Base-by-base conservation (phyloP, 139 green algal species). In the Monoraphidium neglectum region DNA sequence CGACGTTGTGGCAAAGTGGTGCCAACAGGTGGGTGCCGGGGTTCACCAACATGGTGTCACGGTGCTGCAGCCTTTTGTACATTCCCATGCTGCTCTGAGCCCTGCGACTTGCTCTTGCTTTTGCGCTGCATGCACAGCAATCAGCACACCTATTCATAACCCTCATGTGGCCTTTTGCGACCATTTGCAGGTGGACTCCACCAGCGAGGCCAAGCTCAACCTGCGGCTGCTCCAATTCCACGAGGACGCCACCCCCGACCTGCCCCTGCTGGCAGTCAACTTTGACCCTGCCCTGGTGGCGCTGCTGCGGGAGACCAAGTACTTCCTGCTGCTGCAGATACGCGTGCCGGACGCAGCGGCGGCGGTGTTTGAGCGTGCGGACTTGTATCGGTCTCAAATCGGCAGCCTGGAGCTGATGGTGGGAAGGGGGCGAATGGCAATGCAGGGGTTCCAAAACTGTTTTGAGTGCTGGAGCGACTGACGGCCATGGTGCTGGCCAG, bases 281-380 rank as follows among this genome's bases (percentile, higher is more conserved):
- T 98, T 98, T 77, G 93, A 97, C 84, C 89, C 94, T 1, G 86
- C 80, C 30, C 86, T 98, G 26, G 89, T 97, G 30, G 78, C 82
- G 15, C 86, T 97, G 74, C 86, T 97, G 77, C 83, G 90, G 0
- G 94, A 98, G 81, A 93, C 94, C 40, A 94, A 93, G 72, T 96
- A 97, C 83, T 95, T 98, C 78, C 62, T 96, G 72, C 81, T 94
- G n/a, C 79, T 94, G 30, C 82, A 89, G 62, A 72, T 65, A 6
- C 21, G 46, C 23, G 15, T 85, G 46, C 71, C 84, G 63, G 78
- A 86, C 26, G 81, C 84, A 4, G 70, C 65, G 49, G 54, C 54
- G n/a, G 85, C 85, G 21, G 51, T 93, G 10, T 94, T 89, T 72
- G 62, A 92, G 66, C 81, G 87, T 16, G 79, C 77, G 5, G 89